Base-by-base conservation (phyloP, 208 protist genomes). In the Leishmania tarentolae region DNA sequence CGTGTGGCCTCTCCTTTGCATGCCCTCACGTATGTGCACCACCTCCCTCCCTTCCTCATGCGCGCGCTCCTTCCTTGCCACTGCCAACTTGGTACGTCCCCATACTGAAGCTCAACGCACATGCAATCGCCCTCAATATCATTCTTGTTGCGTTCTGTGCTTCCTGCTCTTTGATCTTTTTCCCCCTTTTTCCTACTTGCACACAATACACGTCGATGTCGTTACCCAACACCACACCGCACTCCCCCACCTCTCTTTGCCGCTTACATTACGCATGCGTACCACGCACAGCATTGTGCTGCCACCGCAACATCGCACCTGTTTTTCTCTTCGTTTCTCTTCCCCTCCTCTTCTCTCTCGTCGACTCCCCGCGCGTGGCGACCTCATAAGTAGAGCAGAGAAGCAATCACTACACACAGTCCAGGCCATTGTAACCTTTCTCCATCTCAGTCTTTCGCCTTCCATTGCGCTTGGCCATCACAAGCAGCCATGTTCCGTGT, bases 401-500 rank as follows among this genome's bases (percentile, higher is more conserved):
- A 73, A 73, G 15, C 8, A 73, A n/a, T 40, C 66, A 15, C 66
- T 71, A 15, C 37, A 52, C 13, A 42, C 61, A 21, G 37, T 31
- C 40, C 24, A 3, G 21, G 17, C 21, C 28, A 73, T 50, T n/a
- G 44, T 13, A 35, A 35, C 8, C 69, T 21, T 24, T 7, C 19
- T 57, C 52, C 50, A 0, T 2, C 40, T 40, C 13, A 4, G 19
- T 57, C 46, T n/a, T 15, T 61, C 47, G 28, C 50, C 50, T 44
- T 77, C 68, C 40, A 3, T 77, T 65, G 28, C 11, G 24, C 40
- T 65, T 57, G 11, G 2, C 9, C 15, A 24, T 37, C 37, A 31
- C 56, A 24, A 31, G 52, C 40, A 68, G 76, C 2, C 37, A 97
- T 97, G 93, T 90, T 96, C 83, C 93, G 93, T 83, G 71, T 80